Conservation (phyloP, 371 early-diverging fungal genomes). For the Mortierella sp. region DNA sequence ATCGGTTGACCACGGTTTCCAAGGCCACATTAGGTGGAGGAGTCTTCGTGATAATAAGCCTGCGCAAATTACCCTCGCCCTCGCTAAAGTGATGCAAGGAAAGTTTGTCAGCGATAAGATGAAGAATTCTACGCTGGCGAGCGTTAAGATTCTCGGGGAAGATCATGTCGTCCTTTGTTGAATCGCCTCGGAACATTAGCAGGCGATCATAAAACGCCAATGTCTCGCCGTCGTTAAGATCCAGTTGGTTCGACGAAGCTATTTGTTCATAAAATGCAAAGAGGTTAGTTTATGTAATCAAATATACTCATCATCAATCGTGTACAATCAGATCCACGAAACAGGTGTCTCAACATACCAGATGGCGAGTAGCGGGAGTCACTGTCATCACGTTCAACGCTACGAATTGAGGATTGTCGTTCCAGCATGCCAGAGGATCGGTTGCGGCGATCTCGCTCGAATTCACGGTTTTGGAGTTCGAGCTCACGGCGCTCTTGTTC, state of each 20-base stretch:
- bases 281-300: not conserved
- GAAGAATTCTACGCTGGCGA: constrained; percentile 67
- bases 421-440: constrained; percentile 42
- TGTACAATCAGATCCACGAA: not conserved
- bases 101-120: constrained; percentile 70
- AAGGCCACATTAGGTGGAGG: constrained; percentile 34
- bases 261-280: not conserved
- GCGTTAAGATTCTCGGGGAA: constrained; percentile 63
- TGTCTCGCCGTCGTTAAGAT: constrained; percentile 77
- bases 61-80: constrained; percentile 63
- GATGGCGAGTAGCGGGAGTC: constrained; percentile 37
- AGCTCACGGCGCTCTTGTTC: constrained; percentile 59
- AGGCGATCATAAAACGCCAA: constrained; percentile 77
- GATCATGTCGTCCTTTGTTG: constrained; percentile 71
- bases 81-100: constrained; percentile 69
- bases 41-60: constrained; percentile 56
- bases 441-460: constrained; percentile 44
- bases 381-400: constrained; percentile 36
- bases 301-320: not conserved
- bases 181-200: constrained; percentile 77
- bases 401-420: constrained; percentile 43
- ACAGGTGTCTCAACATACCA: constrained; percentile 11
- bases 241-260: constrained; percentile 62
- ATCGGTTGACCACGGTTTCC: constrained; percentile 28
- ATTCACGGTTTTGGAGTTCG: constrained; percentile 57